A percentile compares a stretch with the other conserved stretches of the same genome.
Conservation (phyloP, 345 rosid species). For the Abelmoschus esculentus region DNA sequence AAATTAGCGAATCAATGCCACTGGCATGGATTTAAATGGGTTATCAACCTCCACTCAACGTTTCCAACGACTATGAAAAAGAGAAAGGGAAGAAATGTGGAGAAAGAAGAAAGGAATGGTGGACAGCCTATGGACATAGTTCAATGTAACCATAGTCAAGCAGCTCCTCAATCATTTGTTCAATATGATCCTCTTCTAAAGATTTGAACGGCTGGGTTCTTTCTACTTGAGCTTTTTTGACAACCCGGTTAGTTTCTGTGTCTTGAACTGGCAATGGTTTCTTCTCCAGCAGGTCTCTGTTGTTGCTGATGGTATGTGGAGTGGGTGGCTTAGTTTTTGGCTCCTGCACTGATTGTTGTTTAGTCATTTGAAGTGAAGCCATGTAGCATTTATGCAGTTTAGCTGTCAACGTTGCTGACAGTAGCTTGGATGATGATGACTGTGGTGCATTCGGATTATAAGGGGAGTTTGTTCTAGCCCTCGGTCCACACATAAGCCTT, state of each 20-base stretch:
- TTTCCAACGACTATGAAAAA: neutral
- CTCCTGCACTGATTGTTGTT: constrained; percentile 32
- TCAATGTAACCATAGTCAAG: constrained; percentile 80
- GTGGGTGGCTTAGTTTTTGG: constrained; percentile 21
- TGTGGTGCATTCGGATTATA: constrained; percentile 62
- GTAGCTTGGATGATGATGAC: constrained; percentile 71
- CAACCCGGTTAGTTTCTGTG: constrained; percentile 37
- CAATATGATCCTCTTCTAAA: constrained; percentile 84
- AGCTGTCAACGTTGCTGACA: constrained; percentile 84
- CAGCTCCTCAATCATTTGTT: constrained; percentile 94
- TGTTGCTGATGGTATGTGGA: constrained; percentile 10
- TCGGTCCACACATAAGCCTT: constrained; percentile 91
- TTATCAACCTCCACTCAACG: neutral
- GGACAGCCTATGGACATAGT: constrained; percentile 25
- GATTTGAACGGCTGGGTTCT: constrained; percentile 35
- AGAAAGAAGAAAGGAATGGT: neutral
- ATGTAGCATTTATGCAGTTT: constrained; percentile 88
- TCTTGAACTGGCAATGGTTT: constrained; percentile 27
- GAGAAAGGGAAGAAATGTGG: neutral
- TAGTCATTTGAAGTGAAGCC: constrained; percentile 87
- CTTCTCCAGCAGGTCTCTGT: constrained; percentile 20
- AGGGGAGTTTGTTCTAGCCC: constrained; percentile 92
- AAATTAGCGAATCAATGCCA: constrained; percentile 25
- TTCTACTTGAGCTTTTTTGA: constrained; percentile 31
- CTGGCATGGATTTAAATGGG: neutral